A percentile compares a stretch with the other conserved stretches of the same genome.
Evolutionary conservation across 2,329 filamentous ascomycete genomes (phyloP).

Genomic region (Talaromyces sp.): DNA sequence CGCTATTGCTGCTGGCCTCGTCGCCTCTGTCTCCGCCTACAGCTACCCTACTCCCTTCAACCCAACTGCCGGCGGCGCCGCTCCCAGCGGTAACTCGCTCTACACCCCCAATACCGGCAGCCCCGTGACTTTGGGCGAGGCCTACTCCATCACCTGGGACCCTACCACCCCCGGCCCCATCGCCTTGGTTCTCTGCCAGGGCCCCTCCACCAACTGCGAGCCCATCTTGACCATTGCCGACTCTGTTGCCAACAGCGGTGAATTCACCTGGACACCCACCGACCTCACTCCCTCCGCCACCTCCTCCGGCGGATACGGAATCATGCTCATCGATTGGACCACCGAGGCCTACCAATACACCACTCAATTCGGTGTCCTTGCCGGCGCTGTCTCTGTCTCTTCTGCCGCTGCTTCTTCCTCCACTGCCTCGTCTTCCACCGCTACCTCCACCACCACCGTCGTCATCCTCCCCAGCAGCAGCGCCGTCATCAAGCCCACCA

Average conservation of each 20-base stretch:
- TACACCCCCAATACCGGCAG: slow-evolving; percentile 49
- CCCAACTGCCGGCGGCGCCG: slow-evolving; percentile 33
- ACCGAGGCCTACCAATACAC: slow-evolving; percentile 61
- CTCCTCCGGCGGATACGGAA: slow-evolving; percentile 55
- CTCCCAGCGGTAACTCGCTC: slow-evolving; percentile 55
- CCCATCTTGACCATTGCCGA: slow-evolving; percentile 53
- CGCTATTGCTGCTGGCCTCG: slow-evolving; percentile 36
- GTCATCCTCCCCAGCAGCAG: slow-evolving; percentile 10
- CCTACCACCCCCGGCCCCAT: slow-evolving; percentile 41
- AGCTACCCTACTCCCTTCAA: slow-evolving; percentile 22
- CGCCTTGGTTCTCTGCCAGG: slow-evolving; percentile 59
- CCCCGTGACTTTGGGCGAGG: slow-evolving; percentile 54
- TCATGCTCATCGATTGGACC: slow-evolving; percentile 59
- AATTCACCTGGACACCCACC: slow-evolving; percentile 54
- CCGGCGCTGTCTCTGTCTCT: background rate
- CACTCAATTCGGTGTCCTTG: slow-evolving; percentile 58
- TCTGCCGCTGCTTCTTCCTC: slow-evolving; percentile 24
- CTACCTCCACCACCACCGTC: slow-evolving; percentile 14
- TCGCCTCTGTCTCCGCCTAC: slow-evolving; percentile 38
- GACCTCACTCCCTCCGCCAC: slow-evolving; percentile 48
- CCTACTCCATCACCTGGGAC: slow-evolving; percentile 59
- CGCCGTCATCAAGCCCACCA: slow-evolving; percentile 8
- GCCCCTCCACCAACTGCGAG: slow-evolving; percentile 54
- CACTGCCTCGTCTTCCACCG: slow-evolving; percentile 4
- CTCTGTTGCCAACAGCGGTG: slow-evolving; percentile 55